Evolutionary conservation across 331 rosid genomes (phyloP), one percentile per base, ranked within the genome.

Genomic region (Spiraea crenata): DNA sequence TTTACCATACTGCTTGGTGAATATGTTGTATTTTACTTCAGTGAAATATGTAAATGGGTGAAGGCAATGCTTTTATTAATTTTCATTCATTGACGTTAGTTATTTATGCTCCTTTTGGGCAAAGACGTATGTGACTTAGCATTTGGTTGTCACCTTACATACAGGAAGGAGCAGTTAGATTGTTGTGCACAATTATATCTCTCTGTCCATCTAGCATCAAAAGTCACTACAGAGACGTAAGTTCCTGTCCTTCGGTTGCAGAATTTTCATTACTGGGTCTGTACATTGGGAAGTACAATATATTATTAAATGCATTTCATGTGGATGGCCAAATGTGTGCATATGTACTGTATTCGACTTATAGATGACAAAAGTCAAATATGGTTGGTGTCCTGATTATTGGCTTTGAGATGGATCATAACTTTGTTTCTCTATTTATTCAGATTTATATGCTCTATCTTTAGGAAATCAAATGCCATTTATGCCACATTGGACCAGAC

Each of bases 131-230:
- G 31, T 25, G 31, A 25, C 2, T 25, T 51, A 6, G 66, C 47
- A 20, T 51, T 8, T 6, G 11, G 34, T 47, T 52, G 44, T 9
- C 67, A 35, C 45, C 72, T 76, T 78, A 74, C 66, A 65, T 82
- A 92, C 96, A 95, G 99, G 99, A 88, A 63, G 86, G 77, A 67
- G 96, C 84, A 52, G 79, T 86, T 83, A 78, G 77, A 69, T 73
- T 95, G 76, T 59, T 91, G 68, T 82, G 87, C 82, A 88, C 84
- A 48, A 17, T 85, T 76, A 71, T 81, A 56, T 76, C 78, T 72
- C 79, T 83, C 71, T 95, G 86, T 76, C 93, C 92, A 66, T 85
- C 65, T 70, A 77, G 96, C 47, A 63, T 89, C 68, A 87, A 77
- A 44, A 92, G 87, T 70, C 87, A 86, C 77, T 89, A 86, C 71